Percentiles rank a stretch among this genome's conserved stretches.
Evolutionary conservation across 305 asterid species (phyloP).

Genomic region (Plantago rigida): DNA sequence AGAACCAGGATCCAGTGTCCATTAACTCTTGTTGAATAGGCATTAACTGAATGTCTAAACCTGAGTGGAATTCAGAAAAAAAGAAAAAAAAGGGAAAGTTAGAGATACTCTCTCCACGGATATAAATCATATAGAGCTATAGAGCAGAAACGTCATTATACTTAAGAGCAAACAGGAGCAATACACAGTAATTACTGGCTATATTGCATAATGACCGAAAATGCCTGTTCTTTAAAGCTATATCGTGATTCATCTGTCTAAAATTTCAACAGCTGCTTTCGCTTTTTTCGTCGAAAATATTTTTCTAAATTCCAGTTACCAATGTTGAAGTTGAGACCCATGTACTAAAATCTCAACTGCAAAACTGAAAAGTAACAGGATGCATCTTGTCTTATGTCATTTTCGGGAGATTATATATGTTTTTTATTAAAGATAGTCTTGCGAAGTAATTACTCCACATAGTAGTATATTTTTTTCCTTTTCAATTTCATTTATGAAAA

Average conservation of each 20-base stretch:
- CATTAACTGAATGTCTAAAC: constrained; percentile 49
- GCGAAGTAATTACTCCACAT: not conserved
- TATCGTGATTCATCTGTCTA: too few relatives aligned
- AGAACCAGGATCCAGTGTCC: constrained; percentile 88
- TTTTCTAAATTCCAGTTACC: too few relatives aligned
- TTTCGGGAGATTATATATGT: too few relatives aligned
- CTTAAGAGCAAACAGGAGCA: not conserved
- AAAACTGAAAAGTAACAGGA: too few relatives aligned
- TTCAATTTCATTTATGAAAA: not conserved
- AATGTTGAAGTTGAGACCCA: too few relatives aligned
- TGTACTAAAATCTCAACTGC: too few relatives aligned
- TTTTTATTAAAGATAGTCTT: too few relatives aligned
- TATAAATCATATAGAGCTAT: not conserved
- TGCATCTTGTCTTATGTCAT: too few relatives aligned
- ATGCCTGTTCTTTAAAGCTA: not conserved
- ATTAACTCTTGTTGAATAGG: constrained; percentile 54
- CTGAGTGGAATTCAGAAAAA: constrained; percentile 36
- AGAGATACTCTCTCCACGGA: constrained; percentile 1
- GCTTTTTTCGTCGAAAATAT: too few relatives aligned
- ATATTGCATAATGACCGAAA: not conserved
- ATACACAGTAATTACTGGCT: not conserved
- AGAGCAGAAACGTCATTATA: not conserved
- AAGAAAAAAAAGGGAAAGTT: not conserved
- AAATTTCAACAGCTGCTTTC: too few relatives aligned
- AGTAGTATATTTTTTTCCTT: not conserved